Percentiles rank a stretch among this genome's conserved stretches.
These are phyloP conservation scores for Cladophialophora bantiana DNA, from an alignment of 2,329 filamentous ascomycete genomes.

Conservation along the genomic window DNA sequence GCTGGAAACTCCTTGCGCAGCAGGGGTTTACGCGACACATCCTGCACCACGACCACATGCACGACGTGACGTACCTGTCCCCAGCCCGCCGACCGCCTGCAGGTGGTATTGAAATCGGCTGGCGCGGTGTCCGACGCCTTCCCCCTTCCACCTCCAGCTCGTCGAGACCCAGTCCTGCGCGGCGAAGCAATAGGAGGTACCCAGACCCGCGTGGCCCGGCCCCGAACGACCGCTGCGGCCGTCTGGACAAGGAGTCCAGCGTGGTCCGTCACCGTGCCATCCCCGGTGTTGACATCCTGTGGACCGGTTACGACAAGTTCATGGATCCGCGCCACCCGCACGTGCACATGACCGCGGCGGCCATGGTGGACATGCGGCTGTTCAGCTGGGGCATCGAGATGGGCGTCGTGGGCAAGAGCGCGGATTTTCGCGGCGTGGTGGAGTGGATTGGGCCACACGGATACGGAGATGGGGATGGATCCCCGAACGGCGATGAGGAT, in stretches of 20 bases:
- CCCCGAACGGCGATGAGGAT: constrained; percentile 7
- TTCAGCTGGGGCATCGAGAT: constrained; percentile 23
- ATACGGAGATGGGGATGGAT: constrained; percentile 1
- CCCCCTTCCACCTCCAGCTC: too few species aligned
- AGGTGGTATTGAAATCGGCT: background rate
- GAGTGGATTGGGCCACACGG: constrained; percentile 15
- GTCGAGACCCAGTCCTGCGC: background rate
- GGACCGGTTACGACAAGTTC: constrained; percentile 15
- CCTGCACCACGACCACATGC: constrained; percentile 23
- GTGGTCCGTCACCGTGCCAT: constrained; percentile 23
- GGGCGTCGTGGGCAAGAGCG: constrained; percentile 25
- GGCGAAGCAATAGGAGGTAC: background rate
- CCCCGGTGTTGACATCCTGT: constrained; percentile 24
- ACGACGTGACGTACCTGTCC: constrained; percentile 16
- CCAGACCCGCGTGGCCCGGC: background rate
- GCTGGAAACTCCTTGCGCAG: constrained; percentile 24
- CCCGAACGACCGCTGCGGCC: constrained; percentile 1
- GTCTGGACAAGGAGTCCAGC: constrained; percentile 6
- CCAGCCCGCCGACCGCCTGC: background rate
- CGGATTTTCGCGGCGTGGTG: constrained; percentile 4
- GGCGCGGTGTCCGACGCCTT: constrained; percentile 1
- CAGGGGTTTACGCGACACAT: constrained; percentile 25
- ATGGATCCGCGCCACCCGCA: constrained; percentile 6
- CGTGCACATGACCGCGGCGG: constrained; percentile 24
- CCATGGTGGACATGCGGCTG: constrained; percentile 18